Evolutionary conservation across 805 yeast genomes (phyloP), one percentile per base, ranked within the genome.

Genomic region (Myxozyma neotropica): DNA sequence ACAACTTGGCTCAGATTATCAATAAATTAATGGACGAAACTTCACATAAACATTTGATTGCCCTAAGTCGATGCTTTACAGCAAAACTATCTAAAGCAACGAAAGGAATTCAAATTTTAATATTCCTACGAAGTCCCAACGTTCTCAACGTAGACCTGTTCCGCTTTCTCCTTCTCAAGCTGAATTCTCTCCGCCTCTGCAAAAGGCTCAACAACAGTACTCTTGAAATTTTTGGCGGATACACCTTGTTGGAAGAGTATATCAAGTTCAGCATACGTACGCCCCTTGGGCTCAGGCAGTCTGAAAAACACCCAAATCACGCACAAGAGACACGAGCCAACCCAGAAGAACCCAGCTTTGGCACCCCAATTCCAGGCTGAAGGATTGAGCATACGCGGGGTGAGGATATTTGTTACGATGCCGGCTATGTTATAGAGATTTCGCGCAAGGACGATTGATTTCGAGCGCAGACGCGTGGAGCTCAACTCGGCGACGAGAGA

Each of bases 181-280:
- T 31, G 36, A 31, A 13, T n/a, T n/a, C n/a, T n/a, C n/a, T n/a
- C 36, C 8, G 36, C 13, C 36, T 31, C 36, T 8, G 12, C 36
- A 31, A 31, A 31, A 19, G 40, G 40, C 2, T 52, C 52, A 13
- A 51, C 52, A 29, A n/a, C 10, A 7, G 55, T 50, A 13, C 38
- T 21, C 36, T n/a, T 39, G 55, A 56, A 57, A 19, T 57, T 43
- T 29, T 57, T 27, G 2, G 60, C 60, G 1, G 52, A 15, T 6
- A 57, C 40, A 4, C 29, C 13, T 13, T 27, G 8, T 23, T 31
- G 47, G 71, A 83, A 85, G 73, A 84, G 72, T 54, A 74, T 73
- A 70, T 84, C 87, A 68, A 85, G 73, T 67, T 85, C 88, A 48
- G 83, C 85, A 68, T 75, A 83, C 0, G 87, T 81, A 70, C 84